Evolutionary conservation across 2,329 filamentous ascomycete species (phyloP).

Genomic region (Phoma sp.): DNA sequence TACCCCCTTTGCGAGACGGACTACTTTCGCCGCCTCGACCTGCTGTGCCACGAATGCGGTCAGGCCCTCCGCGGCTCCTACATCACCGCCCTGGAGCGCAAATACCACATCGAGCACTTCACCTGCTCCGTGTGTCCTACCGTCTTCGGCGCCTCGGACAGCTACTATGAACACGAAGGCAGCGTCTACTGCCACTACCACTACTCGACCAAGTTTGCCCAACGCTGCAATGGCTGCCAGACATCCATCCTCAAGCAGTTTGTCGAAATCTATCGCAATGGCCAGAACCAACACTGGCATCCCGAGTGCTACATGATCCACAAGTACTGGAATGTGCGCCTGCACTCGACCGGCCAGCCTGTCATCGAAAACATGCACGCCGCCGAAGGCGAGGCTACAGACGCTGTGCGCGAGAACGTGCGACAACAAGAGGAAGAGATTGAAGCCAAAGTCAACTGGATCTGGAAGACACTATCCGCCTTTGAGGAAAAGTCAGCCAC

Average conservation of each 20-base stretch:
- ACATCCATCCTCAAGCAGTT: conserved; percentile 98
- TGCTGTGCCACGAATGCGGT: conserved; percentile 90
- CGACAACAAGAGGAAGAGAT: conserved; percentile 89
- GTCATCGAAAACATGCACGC: conserved; percentile 42
- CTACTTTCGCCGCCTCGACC: conserved; percentile 90
- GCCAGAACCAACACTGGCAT: conserved; percentile 98
- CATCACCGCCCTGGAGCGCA: conserved; percentile 95
- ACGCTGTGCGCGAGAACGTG: conserved; percentile 75
- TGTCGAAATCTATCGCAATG: conserved; percentile 97
- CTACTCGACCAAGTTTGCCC: conserved; percentile 96
- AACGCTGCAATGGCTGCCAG: conserved; percentile 94
- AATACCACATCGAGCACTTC: conserved; percentile 97
- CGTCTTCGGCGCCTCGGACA: conserved; percentile 97
- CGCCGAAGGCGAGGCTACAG: conserved; percentile 63
- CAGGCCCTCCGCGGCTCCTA: conserved; percentile 94
- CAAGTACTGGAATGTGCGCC: conserved; percentile 98
- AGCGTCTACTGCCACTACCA: conserved; percentile 98
- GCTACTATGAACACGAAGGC: conserved; percentile 97
- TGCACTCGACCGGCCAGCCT: conserved; percentile 58
- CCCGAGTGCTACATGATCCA: conserved; percentile 99
- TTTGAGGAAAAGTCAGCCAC: conserved; percentile 98
- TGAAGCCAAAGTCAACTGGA: conserved; percentile 96
- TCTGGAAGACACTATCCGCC: conserved; percentile 96
- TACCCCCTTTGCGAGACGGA: conserved; percentile 97
- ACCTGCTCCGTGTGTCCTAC: conserved; percentile 97